phyloP scores from a whole-genome alignment of 2,329 filamentous ascomycete species.

The Ceratocystis eucalypticola region DNA sequence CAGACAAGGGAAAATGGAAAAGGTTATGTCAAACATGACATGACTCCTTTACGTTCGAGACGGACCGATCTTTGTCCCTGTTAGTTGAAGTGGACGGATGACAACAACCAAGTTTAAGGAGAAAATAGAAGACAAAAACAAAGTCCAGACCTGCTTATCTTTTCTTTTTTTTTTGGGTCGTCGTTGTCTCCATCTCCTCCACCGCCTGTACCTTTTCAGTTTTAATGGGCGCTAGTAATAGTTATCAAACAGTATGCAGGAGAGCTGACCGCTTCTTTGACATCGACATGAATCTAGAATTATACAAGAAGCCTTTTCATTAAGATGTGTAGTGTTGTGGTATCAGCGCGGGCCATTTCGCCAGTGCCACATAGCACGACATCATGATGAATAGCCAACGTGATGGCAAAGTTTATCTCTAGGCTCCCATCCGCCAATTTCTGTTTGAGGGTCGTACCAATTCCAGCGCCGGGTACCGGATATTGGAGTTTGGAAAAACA shows the following conservation, averaged over 20 bases:
- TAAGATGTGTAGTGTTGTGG: background rate
- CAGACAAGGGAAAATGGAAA: background rate
- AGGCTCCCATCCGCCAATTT: background rate
- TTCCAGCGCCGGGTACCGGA: background rate
- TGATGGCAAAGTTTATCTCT: background rate
- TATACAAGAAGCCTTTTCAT: background rate
- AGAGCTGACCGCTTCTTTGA: constrained; percentile 1
- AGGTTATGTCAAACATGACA: background rate
- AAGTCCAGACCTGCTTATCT: background rate
- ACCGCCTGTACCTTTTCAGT: background rate
- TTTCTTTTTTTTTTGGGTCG: background rate
- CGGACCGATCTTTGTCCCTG: background rate
- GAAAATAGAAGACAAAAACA: background rate
- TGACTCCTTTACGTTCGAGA: background rate
- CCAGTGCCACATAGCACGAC: background rate
- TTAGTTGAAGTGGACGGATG: background rate
- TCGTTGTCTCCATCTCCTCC: background rate
- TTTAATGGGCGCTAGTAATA: background rate
- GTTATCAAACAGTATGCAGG: background rate
- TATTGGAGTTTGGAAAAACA: background rate
- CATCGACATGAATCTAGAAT: background rate
- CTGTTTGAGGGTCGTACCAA: background rate
- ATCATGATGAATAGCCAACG: background rate
- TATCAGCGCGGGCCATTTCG: background rate
- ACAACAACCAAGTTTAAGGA: background rate